Base-by-base conservation (phyloP, 2,329 filamentous ascomycete species). In the Ascochyta viciae-villosae region DNA sequence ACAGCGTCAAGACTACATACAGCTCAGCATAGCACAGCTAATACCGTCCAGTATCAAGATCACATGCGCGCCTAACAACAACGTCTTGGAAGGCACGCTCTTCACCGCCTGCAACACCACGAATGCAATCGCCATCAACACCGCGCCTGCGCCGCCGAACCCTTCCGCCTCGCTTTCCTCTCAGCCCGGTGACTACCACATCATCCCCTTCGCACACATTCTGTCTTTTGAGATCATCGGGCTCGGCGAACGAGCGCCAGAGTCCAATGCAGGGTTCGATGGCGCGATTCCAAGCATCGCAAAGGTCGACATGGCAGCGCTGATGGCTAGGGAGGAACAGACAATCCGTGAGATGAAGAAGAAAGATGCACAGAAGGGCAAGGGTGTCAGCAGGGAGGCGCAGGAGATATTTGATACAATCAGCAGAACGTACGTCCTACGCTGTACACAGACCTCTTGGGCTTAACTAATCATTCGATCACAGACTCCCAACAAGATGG, bases 321-420 rank as follows among this genome's bases (percentile, higher is more conserved):
- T 87, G 57, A 80, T 81, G 63, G 74, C 78, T 42, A 80, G 86
- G 16, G 85, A 87, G 70, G 80, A 82, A 26, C 80, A 78, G 54
- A 83, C 83, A 9, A 77, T 89, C 27, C 75, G 79, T 10, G 80
- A 84, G 62, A 75, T 85, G 62, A 83, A 86, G 67, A 82, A 86
- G 58, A 73, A 80, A 58, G 85, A 87, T 61, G 78, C 80, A n/a
- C 80, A 82, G 50, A 79, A 81, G 55, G 85, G 85, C 50, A 86
- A 85, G 72, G 85, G 85, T 9, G 86, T 88, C 7, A 84, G 79
- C 34, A 80, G 77, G 34, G 85, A 87, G 60, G 86, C 82, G 24
- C 86, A 89, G 73, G 85, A 86, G 50, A 76, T 89, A 15, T 89
- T 86, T 64, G 85, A 88, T 75, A 80, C 82, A 10, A 80, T 89